A percentile compares a stretch with the other conserved stretches of the same genome.
Evolutionary conservation across 805 yeast genomes (phyloP).

Genomic region (Starmerella scarabaei): DNA sequence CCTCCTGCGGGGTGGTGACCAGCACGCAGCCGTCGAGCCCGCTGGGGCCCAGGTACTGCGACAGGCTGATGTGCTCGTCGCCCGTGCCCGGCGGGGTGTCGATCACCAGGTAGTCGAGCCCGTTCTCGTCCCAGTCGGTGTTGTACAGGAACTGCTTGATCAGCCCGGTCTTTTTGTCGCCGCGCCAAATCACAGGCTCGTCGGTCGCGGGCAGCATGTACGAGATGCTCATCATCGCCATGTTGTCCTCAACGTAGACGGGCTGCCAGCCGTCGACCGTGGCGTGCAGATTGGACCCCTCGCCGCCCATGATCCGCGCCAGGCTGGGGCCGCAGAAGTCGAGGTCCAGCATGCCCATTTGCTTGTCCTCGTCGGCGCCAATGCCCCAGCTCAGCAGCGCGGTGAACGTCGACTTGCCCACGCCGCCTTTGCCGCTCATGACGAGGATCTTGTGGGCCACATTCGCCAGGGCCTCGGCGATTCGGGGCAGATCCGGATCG

Average conservation of each 20-base stretch:
- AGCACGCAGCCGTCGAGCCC: constrained; percentile 93
- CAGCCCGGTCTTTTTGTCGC: constrained; percentile 85
- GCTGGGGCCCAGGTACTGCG: constrained; percentile 71
- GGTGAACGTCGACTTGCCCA: constrained; percentile 93
- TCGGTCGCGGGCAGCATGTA: constrained; percentile 89
- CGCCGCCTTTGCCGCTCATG: constrained; percentile 62
- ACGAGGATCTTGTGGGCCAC: constrained; percentile 68
- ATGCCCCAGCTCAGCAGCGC: constrained; percentile 95
- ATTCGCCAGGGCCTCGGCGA: constrained; percentile 50
- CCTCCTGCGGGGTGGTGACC: constrained; percentile 97
- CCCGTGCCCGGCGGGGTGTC: constrained; percentile 99
- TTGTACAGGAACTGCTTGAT: constrained; percentile 89
- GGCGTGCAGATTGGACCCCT: constrained; percentile 71
- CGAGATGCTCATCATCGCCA: constrained; percentile 91
- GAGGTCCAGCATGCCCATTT: constrained; percentile 92
- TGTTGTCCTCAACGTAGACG: constrained; percentile 84
- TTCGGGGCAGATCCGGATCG: constrained; percentile 78
- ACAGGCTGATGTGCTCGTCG: constrained; percentile 88
- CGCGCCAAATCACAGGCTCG: constrained; percentile 94
- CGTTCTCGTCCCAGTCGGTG: constrained; percentile 72
- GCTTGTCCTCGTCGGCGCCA: constrained; percentile 58
- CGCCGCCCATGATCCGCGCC: constrained; percentile 88
- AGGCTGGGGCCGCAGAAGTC: constrained; percentile 97
- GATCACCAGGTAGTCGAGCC: constrained; percentile 63
- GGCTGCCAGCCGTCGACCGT: constrained; percentile 95